Conservation (phyloP, 2,329 filamentous ascomycete species). For the Peltaster fructicola region DNA sequence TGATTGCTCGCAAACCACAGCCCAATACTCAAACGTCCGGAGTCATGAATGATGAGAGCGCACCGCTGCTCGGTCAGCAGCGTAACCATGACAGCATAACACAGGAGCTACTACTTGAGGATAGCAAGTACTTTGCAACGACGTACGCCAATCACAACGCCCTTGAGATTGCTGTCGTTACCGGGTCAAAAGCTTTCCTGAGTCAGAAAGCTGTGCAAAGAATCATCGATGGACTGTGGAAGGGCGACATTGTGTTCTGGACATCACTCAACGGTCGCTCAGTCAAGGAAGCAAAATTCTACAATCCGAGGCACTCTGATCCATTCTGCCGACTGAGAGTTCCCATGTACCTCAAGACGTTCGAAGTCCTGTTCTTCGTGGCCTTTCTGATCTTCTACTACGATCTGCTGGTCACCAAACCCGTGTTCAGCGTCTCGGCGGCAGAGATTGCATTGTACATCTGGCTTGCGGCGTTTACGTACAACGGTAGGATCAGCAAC, state of each 20-base stretch:
- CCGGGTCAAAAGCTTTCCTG: conserved; percentile 68
- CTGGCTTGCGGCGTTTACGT: conserved; percentile 75
- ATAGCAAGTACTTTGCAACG: conserved; percentile 27
- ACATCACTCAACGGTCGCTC: conserved; percentile 56
- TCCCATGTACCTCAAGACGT: conserved; percentile 68
- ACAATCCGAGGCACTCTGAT: conserved; percentile 48
- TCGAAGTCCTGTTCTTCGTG: conserved; percentile 67
- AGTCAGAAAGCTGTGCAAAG: conserved; percentile 66
- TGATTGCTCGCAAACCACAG: conserved; percentile 5
- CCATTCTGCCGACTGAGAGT: conserved; percentile 61
- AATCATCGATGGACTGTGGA: conserved; percentile 71
- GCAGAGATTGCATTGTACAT: conserved; percentile 61
- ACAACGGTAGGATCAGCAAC: conserved; percentile 46
- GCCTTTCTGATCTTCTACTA: conserved; percentile 69
- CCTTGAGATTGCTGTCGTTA: conserved; percentile 69
- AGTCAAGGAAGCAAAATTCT: conserved; percentile 58
- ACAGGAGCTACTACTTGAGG: too few species aligned
- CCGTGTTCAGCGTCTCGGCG: conserved; percentile 43
- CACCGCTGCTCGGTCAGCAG: too few species aligned
- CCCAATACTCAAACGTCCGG: too few species aligned
- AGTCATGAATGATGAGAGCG: too few species aligned
- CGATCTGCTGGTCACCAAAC: conserved; percentile 60
- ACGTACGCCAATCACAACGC: conserved; percentile 69
- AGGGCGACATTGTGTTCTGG: conserved; percentile 77
- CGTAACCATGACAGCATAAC: too few species aligned